Evolutionary conservation across 148 eudicot genomes (phyloP), one percentile per base, ranked within the genome.

Genomic region (Cornus florida): DNA sequence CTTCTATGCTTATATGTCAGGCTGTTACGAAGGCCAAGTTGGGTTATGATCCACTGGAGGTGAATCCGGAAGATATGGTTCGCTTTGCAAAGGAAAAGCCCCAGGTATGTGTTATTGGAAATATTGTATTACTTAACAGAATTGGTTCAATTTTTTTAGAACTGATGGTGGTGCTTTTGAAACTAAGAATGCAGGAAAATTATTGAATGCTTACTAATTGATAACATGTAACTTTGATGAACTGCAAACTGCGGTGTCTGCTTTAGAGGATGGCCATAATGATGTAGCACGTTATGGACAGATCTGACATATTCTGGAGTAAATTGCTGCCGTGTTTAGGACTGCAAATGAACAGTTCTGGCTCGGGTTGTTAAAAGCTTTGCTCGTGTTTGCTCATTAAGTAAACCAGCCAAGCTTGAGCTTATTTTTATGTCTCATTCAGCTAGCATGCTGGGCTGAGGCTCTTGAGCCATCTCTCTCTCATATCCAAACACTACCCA

Each of bases 21-120:
- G 97, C 99, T 87, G 99, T 96, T 72, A 93, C 99, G 19, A 96
- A 92, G 84, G 98, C 95, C 43, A 96, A 96, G 83, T 81, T 96
- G 89, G 99, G 99, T 74, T 96, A 93, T 83, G 98, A 96, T 79
- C 99, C 99, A 31, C 77, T 96, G 85, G 99, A 96, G 88, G 99
- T 96, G 82, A 96, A 96, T 77, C 99, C 99, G 32, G 99, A 96
- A 87, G 99, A 96, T 80, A 96, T 96, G 99, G 98, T 96, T 86
- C 93, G 92, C 70, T 96, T 88, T 84, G 99, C 99, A 10, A 94
- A 69, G 87, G 94, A 94, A 70, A 92, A 78, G 83, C 99, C 99
- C 79, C 98, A 94, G 98, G 99, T 96, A 88, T 77, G 82, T 56
- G n/a, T 64, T 78, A 39, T 8, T 72, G 39, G 72, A 62, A 70